Percentiles rank a stretch among this genome's conserved stretches.
phyloP scores from a whole-genome alignment of 352 stramenopile species.

The Pythium chondricola region DNA sequence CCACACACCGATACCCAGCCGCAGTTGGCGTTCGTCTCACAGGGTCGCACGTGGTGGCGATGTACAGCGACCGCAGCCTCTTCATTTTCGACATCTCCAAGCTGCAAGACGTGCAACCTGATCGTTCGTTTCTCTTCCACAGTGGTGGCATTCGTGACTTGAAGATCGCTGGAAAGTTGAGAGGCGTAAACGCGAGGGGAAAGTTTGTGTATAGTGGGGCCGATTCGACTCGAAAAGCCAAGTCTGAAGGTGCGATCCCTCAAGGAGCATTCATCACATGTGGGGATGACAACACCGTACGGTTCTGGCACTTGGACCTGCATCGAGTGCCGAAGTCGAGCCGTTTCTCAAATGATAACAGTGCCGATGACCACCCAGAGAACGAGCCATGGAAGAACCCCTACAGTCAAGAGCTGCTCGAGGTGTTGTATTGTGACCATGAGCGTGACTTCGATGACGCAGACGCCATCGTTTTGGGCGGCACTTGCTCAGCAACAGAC shows the following conservation, averaged over 20 bases:
- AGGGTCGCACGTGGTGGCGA: conserved; percentile 46
- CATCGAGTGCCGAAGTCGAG: conserved; percentile 32
- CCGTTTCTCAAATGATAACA: conserved; percentile 15
- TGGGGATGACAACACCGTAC: conserved; percentile 81
- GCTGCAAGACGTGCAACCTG: conserved; percentile 31
- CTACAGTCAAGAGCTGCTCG: conserved; percentile 67
- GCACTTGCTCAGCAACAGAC: conserved; percentile 40
- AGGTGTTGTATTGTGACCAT: conserved; percentile 56
- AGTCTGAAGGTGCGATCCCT: conserved; percentile 30
- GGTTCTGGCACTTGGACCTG: conserved; percentile 81
- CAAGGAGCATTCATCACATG: conserved; percentile 77
- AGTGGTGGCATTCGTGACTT: conserved; percentile 65
- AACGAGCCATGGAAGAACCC: conserved; percentile 52
- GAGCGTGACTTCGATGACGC: conserved; percentile 36
- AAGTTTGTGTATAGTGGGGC: conserved; percentile 41
- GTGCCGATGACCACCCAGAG: conserved; percentile 5
- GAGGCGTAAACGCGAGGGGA: conserved; percentile 46
- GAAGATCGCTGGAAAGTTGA: conserved; percentile 38
- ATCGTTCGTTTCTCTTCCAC: conserved; percentile 81
- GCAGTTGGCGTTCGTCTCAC: conserved; percentile 53
- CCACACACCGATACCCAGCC: conserved; percentile 49
- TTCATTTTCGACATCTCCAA: conserved; percentile 73
- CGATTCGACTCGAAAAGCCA: conserved; percentile 9
- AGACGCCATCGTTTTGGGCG: conserved; percentile 38
- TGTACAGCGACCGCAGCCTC: conserved; percentile 79